These are phyloP conservation scores for Suhomyces xylopsoci DNA, from an alignment of 805 yeast species.

Conservation along the genomic window DNA sequence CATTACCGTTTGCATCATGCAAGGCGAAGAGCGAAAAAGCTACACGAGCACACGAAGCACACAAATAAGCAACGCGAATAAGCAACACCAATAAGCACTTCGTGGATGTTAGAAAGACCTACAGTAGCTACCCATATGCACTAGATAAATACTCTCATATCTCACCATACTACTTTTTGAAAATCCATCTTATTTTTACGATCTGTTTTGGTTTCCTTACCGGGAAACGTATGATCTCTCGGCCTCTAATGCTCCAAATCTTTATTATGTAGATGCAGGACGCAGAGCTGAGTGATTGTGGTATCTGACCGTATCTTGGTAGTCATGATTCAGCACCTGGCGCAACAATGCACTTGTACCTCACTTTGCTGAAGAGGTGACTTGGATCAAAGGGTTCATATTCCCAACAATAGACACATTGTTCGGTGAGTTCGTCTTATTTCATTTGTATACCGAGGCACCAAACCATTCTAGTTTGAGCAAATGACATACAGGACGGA, in stretches of 20 bases:
- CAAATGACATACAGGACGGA: background rate
- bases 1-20: background rate
- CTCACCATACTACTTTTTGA: no score
- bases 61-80: background rate
- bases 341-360: background rate
- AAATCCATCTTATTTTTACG: background rate
- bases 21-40: background rate
- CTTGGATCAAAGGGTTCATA: background rate
- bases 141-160: no score
- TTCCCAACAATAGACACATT: background rate
- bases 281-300: background rate
- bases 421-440: background rate
- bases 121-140: background rate
- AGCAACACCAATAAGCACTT: background rate
- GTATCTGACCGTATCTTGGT: background rate
- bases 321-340: background rate
- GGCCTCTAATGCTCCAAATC: background rate
- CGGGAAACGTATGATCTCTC: background rate
- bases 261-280: background rate
- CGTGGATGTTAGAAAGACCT: background rate
- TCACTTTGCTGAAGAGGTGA: background rate
- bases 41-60: no score
- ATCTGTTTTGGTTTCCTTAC: background rate
- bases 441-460: background rate
- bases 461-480: background rate